Evolutionary conservation across 306 rosid species (phyloP).

Genomic region (Cotoneaster glaucophyllus): DNA sequence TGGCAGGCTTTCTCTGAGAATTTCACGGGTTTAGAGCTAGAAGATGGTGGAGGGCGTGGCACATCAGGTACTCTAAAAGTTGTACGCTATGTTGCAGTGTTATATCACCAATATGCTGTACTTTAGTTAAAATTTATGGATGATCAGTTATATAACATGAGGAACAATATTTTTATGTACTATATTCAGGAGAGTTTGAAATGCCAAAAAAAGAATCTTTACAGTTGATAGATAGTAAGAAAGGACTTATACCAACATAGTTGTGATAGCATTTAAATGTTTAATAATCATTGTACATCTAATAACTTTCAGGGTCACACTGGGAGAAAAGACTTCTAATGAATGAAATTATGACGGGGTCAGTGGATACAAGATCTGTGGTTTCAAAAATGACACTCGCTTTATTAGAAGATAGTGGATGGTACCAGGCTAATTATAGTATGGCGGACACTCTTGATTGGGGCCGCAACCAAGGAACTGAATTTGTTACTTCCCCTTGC

Average conservation of each 20-base stretch:
- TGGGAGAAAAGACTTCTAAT: constrained; percentile 97
- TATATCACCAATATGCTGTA: background rate
- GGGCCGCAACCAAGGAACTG: constrained; percentile 95
- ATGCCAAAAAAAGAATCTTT: background rate
- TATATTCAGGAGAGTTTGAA: background rate
- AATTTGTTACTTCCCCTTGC: constrained; percentile 85
- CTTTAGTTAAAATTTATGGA: background rate
- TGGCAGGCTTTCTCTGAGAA: constrained; percentile 83
- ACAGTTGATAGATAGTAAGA: background rate
- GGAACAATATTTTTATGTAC: background rate
- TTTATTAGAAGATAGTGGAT: constrained; percentile 92
- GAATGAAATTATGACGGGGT: constrained; percentile 99
- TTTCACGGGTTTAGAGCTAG: constrained; percentile 94
- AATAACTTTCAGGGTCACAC: constrained; percentile 65
- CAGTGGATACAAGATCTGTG: constrained; percentile 96
- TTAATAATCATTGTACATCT: background rate
- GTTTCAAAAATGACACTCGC: constrained; percentile 98
- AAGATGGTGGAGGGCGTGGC: constrained; percentile 99
- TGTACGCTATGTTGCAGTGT: background rate
- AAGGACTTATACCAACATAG: background rate
- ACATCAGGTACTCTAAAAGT: constrained; percentile 59
- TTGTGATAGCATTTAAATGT: background rate
- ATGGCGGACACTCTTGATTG: constrained; percentile 97
- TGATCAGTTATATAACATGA: background rate
- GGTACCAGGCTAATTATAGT: constrained; percentile 97